phyloP scores from a whole-genome alignment of 1,284 basidiomycete species.

The Leccinum pachyderme region DNA sequence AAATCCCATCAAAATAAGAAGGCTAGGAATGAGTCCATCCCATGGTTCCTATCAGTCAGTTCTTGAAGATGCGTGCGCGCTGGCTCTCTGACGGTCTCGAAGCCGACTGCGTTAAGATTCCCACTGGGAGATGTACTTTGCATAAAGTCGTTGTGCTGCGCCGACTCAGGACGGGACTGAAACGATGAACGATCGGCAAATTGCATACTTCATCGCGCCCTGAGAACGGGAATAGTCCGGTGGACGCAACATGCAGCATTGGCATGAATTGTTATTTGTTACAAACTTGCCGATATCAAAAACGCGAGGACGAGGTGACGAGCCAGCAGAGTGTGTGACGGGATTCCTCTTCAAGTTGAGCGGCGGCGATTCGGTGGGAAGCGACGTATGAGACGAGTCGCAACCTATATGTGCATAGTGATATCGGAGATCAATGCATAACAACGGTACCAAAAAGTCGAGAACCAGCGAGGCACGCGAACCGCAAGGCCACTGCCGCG shows the following conservation, averaged over 20 bases:
- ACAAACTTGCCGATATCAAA: conserved; percentile 50
- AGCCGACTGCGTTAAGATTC: conserved; percentile 43
- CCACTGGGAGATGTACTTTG: conserved; percentile 48
- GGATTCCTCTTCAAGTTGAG: conserved; percentile 6
- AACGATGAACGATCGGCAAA: background rate
- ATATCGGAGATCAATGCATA: background rate
- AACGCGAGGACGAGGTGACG: conserved; percentile 44
- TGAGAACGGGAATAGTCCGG: conserved; percentile 36
- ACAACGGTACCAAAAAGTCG: background rate
- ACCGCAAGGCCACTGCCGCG: background rate
- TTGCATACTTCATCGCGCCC: conserved; percentile 38
- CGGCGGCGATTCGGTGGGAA: conserved; percentile 1
- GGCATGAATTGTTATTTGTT: conserved; percentile 44
- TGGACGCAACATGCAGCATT: no score
- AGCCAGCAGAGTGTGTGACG: conserved; percentile 8
- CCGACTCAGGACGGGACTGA: conserved; percentile 2
- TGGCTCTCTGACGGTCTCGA: conserved; percentile 33
- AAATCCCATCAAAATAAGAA: no score
- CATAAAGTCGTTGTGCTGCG: conserved; percentile 44
- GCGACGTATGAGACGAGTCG: background rate
- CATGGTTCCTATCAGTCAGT: no score
- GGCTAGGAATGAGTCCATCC: no score
- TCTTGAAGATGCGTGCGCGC: no score
- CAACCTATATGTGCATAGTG: conserved; percentile 8
- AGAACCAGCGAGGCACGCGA: background rate